These are phyloP conservation scores for Pyropia yezoensis DNA, from an alignment of 23 red algal species.

Conservation along the genomic window DNA sequence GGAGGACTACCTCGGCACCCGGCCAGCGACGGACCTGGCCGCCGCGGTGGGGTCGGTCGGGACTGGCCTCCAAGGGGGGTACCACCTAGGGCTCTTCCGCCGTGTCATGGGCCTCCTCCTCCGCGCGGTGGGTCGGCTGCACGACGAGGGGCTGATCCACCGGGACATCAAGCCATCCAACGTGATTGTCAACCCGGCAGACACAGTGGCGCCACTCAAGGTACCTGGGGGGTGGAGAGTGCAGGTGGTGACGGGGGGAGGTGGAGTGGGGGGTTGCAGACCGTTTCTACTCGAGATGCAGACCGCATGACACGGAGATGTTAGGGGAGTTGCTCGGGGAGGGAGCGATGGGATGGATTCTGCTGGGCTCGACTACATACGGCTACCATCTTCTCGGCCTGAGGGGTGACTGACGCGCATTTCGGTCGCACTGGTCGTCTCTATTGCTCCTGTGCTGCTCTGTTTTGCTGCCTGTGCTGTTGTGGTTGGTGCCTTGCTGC, in stretches of 20 bases:
- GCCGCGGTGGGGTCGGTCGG: slow-evolving; percentile 7
- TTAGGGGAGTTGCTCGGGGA: too few relatives aligned
- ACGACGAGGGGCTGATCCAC: slow-evolving; percentile 56
- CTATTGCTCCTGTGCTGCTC: too few relatives aligned
- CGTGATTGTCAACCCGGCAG: slow-evolving; percentile 24
- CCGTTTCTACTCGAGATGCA: too few relatives aligned
- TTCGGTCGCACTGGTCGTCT: too few relatives aligned
- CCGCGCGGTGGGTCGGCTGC: slow-evolving; percentile 34
- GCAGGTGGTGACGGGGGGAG: not conserved
- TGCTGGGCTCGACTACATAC: too few relatives aligned
- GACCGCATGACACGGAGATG: too few relatives aligned
- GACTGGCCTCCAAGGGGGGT: not conserved
- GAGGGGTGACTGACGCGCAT: too few relatives aligned
- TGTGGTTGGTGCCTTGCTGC: too few relatives aligned
- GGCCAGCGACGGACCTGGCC: slow-evolving; percentile 7
- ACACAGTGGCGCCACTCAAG: slow-evolving; percentile 3
- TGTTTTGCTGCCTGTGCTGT: too few relatives aligned
- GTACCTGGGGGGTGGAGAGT: not conserved
- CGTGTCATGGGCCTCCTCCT: slow-evolving; percentile 32
- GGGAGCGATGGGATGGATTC: too few relatives aligned
- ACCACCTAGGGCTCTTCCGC: slow-evolving; percentile 11
- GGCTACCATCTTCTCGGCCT: too few relatives aligned
- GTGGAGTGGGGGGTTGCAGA: not conserved
- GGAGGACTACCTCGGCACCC: slow-evolving; percentile 39
- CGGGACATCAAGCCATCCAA: slow-evolving; percentile 74